Evolutionary conservation across 2,329 filamentous ascomycete genomes (phyloP).

Genomic region (Paecilomyces formosus): DNA sequence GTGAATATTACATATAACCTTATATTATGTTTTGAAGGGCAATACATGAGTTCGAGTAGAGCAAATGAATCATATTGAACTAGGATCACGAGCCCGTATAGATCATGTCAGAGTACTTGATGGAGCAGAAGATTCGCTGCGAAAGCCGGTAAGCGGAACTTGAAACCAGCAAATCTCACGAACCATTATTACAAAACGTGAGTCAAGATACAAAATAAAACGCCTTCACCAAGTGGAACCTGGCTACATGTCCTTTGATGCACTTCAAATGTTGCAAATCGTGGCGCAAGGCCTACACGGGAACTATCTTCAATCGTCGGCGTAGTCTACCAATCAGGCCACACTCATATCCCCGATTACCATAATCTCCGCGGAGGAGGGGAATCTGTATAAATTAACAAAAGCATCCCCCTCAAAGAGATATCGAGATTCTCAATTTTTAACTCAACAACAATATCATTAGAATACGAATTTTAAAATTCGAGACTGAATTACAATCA

Average conservation of each 20-base stretch:
- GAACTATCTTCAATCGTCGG: neutral
- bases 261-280: neutral
- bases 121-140: too few species aligned
- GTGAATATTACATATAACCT: too few species aligned
- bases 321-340: neutral
- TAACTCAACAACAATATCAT: neutral
- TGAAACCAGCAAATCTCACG: too few species aligned
- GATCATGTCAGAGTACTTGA: too few species aligned
- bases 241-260: neutral
- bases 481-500: neutral
- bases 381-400: neutral
- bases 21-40: too few species aligned
- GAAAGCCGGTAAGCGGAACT: too few species aligned
- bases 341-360: neutral
- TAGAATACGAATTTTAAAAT: neutral
- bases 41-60: too few species aligned
- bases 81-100: too few species aligned
- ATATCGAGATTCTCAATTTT: too few species aligned
- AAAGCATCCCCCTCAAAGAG: neutral
- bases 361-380: neutral
- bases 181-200: too few species aligned
- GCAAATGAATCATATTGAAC: too few species aligned
- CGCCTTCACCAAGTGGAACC: neutral
- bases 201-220: neutral
- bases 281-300: neutral